Evolutionary conservation across 805 yeast genomes (phyloP).

Genomic region (Candida insectorum): DNA sequence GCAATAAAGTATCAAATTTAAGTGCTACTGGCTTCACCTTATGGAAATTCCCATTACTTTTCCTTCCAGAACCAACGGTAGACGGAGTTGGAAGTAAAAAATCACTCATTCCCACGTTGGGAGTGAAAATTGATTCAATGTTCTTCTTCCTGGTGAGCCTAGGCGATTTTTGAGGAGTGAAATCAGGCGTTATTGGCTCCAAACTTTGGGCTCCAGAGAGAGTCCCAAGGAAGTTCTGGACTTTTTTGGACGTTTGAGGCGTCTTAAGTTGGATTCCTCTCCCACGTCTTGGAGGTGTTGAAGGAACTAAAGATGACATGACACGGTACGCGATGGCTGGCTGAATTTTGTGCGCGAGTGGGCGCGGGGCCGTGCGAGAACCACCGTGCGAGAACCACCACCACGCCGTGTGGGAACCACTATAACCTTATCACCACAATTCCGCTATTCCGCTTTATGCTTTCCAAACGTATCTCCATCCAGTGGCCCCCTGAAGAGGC

Average conservation of each 20-base stretch:
- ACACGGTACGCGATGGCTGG: no score
- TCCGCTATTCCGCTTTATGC: conserved; percentile 12
- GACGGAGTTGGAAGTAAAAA: conserved; percentile 37
- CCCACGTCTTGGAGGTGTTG: conserved; percentile 1
- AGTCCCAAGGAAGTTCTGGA: conserved; percentile 4
- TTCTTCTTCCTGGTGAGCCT: conserved; percentile 9
- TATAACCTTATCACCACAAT: no score
- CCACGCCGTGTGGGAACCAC: no score
- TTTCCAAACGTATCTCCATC: conserved; percentile 49
- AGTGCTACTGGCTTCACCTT: conserved; percentile 10
- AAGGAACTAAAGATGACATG: no score
- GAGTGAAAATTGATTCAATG: conserved; percentile 10
- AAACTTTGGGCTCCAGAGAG: conserved; percentile 1
- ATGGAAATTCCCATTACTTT: conserved; percentile 7
- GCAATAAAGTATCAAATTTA: conserved; percentile 16
- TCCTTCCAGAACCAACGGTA: conserved; percentile 36
- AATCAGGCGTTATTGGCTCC: conserved; percentile 14
- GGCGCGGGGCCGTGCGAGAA: no score
- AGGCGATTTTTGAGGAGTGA: conserved; percentile 14
- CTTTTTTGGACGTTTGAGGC: conserved; percentile 8
- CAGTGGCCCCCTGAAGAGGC: conserved; percentile 47
- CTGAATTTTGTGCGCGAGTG: no score
- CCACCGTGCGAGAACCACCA: no score
- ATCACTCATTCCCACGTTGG: neutral
- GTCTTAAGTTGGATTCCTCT: conserved; percentile 7